Base-by-base conservation (phyloP, 108 stramenopile genomes). In the Fragilaria radians region DNA sequence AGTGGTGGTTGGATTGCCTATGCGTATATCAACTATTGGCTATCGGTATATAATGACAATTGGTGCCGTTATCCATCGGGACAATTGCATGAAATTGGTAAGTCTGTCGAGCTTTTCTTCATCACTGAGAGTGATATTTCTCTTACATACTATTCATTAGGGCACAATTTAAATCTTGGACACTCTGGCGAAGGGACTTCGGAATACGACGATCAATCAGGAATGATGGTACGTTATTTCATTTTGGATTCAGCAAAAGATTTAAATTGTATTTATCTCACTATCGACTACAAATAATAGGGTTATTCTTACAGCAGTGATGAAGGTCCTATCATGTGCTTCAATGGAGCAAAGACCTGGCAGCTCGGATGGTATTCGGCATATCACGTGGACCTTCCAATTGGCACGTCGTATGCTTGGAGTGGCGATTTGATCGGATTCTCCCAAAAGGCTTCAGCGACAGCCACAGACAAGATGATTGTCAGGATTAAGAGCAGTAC, bases 1-100 rank as follows among this genome's bases (percentile, higher is more conserved):
- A 42, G 5, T 11, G 57, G 57, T 0, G n/a, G 46, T 30, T 67
- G 60, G 61, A 64, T 81, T 28, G 79, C 73, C 4, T 80, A 70
- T 54, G 85, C 77, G 1, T 71, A 72, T 46, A 68, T 81, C 50
- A 72, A 79, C 60, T 48, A 31, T 9, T 77, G 62, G 62, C 48
- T 66, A 18, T 68, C 69, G 7, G 80, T 81, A 21, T 88, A 75
- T 65, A 82, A 71, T 55, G 46, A 84, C 48, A 4, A 75, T 0
- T 80, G 77, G 78, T 88, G 86, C 57, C 64, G 52, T 26, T 74
- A 65, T 34, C 32, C 73, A 1, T 68, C 68, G 0, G 57, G 56
- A 36, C 77, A 76, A 46, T 67, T 88, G 65, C 87, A 88, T 54
- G 87, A 88, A 65, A 45, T 88, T 36, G 78, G 69, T 52, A 42